A percentile compares a stretch with the other conserved stretches of the same genome.
These are phyloP conservation scores for Pyricularia sp. DNA, from an alignment of 2,329 filamentous ascomycete species.

Conservation along the genomic window DNA sequence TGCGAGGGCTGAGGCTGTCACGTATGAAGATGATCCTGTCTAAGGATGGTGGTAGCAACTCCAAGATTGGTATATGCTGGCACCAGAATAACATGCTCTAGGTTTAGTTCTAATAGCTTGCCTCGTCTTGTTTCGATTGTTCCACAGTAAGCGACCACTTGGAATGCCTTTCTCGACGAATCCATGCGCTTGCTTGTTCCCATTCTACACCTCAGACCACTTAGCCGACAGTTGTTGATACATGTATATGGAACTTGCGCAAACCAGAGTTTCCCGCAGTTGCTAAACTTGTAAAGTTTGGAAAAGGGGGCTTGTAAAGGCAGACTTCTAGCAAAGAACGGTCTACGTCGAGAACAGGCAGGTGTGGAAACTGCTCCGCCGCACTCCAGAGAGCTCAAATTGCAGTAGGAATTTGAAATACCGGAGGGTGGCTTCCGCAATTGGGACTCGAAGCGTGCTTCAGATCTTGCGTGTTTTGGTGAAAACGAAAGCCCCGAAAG, in stretches of 20 bases:
- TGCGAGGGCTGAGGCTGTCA: slow-evolving; percentile 48
- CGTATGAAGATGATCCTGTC: slow-evolving; percentile 17
- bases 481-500: background rate
- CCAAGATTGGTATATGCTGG: background rate
- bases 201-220: background rate
- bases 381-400: background rate
- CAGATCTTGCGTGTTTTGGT: background rate
- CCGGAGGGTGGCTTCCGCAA: background rate
- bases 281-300: background rate
- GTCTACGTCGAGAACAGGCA: background rate
- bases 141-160: background rate
- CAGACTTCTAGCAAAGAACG: background rate
- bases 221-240: background rate
- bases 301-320: background rate
- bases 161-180: background rate
- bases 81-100: background rate
- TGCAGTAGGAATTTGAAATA: background rate
- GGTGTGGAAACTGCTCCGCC: background rate
- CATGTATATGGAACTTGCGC: background rate
- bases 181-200: background rate
- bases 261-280: background rate
- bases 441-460: background rate
- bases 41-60: background rate
- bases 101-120: background rate
- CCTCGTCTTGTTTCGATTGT: background rate